These are phyloP conservation scores for Chaetothyriales sp. DNA, from an alignment of 2,329 filamentous ascomycete genomes.

Conservation along the genomic window DNA sequence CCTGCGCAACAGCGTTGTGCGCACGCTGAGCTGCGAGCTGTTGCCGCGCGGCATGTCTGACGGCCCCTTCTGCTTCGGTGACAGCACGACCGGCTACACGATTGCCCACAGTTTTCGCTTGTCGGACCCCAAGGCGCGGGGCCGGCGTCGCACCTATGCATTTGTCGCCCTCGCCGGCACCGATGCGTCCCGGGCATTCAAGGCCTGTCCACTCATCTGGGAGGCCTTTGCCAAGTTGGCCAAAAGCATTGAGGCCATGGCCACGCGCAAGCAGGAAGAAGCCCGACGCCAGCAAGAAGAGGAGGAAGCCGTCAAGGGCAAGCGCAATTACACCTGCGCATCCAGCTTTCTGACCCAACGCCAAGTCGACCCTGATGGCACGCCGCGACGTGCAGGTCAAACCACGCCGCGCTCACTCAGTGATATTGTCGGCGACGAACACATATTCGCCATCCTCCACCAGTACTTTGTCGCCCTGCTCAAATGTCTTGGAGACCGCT, in stretches of 20 bases:
- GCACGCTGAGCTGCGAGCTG: conserved; percentile 42
- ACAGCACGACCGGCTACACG: conserved; percentile 40
- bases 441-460: conserved; percentile 44
- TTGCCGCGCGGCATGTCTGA: conserved; percentile 41
- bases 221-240: conserved; percentile 41
- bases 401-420: conserved; percentile 41
- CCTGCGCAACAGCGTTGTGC: conserved; percentile 42
- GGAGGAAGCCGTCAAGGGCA: conserved; percentile 3
- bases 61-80: conserved; percentile 44
- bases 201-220: conserved; percentile 35
- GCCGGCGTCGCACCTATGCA: conserved; percentile 41
- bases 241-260: conserved; percentile 34
- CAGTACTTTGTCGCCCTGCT: conserved; percentile 38
- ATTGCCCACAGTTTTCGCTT: conserved; percentile 46
- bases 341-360: conserved; percentile 45
- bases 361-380: conserved; percentile 40
- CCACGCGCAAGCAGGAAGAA: conserved; percentile 30
- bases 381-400: conserved; percentile 37
- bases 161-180: conserved; percentile 42
- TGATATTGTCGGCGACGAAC: conserved; percentile 43
- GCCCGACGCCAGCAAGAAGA: conserved; percentile 29
- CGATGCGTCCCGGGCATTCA: conserved; percentile 33
- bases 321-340: conserved; percentile 36
- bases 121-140: conserved; percentile 42
- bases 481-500: conserved; percentile 31